These are phyloP conservation scores for Fusarium hostae DNA, from an alignment of 2,329 filamentous ascomycete genomes.

Conservation along the genomic window DNA sequence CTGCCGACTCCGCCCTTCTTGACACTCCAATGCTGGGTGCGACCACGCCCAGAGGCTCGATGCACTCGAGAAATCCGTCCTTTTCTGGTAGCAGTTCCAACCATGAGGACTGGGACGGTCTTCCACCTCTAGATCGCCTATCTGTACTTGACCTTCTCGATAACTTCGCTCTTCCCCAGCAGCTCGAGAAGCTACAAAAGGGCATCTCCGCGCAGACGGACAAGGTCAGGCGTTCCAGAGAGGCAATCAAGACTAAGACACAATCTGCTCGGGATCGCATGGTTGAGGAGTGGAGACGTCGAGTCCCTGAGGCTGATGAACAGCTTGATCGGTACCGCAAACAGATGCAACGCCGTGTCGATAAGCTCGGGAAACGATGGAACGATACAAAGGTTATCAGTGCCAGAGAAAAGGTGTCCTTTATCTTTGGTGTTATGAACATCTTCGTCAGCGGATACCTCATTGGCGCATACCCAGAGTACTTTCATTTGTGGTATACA, in stretches of 20 bases:
- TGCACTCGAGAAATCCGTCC: constrained; percentile 79
- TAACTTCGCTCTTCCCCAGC: constrained; percentile 89
- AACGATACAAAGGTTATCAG: constrained; percentile 91
- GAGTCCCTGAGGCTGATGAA: constrained; percentile 88
- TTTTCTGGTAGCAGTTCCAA: constrained; percentile 88
- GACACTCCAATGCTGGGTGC: constrained; percentile 65
- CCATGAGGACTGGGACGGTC: constrained; percentile 87
- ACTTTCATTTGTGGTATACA: constrained; percentile 94
- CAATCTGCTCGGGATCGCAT: constrained; percentile 86
- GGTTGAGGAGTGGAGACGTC: constrained; percentile 90
- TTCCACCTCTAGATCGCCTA: constrained; percentile 88
- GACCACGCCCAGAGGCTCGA: constrained; percentile 60
- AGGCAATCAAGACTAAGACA: constrained; percentile 80
- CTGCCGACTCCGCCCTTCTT: constrained; percentile 55
- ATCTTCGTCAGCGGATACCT: constrained; percentile 97
- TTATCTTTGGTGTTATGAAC: constrained; percentile 96
- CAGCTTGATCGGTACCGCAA: constrained; percentile 90
- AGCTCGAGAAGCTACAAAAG: constrained; percentile 89
- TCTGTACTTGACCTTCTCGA: constrained; percentile 94
- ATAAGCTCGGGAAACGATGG: constrained; percentile 86
- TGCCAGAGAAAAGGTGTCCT: constrained; percentile 90
- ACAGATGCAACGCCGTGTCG: constrained; percentile 89
- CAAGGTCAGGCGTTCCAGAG: constrained; percentile 83
- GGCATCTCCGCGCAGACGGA: constrained; percentile 85
- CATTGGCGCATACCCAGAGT: constrained; percentile 84